Base-by-base conservation (phyloP, 2,329 filamentous ascomycete species). In the Stagonosporopsis tanaceti region DNA sequence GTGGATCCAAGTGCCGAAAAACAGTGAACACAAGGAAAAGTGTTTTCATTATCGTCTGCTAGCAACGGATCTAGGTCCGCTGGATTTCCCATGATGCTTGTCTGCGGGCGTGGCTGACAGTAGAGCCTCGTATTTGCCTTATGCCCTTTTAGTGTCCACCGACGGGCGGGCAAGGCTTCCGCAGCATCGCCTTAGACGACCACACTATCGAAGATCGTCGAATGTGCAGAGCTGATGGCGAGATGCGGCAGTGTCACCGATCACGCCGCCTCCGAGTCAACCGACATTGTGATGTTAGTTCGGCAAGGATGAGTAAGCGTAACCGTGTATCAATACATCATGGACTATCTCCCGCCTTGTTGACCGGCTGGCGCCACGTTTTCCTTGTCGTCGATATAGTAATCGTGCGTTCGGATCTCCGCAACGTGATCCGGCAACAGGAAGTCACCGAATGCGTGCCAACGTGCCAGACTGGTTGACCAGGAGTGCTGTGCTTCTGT, bases 391-490 rank as follows among this genome's bases (percentile, higher is more conserved):
- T 44, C 47, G 22, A 41, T 58, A 47, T 44, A 53, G 34, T 37
- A 59, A 41, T 28, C 58, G 56, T 51, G 57, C 59, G 52, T 50
- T 50, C 66, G 65, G 66, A 52, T 63, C 66, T 65, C 66, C 65
- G 58, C 66, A 61, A 57, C 61, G 61, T 63, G 61, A 53, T 62
- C 66, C 65, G 62, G 56, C 37, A 53, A 62, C 50, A 58, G 57
- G 41, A 60, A 37, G 20, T 59, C 50, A 46, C 42, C 27, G 50
- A 50, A 25, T 27, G 55, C 50, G 50, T 60, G 63, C 50, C 57
- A 35, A 20, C 28, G 24, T 34, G 35, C 20, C 57, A 41, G 35
- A 22, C 35, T 25, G 42, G 27, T 44, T 56, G 47, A 62, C 53
- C 63, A 50, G 47, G 35, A 50, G 9, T 50, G 37, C 20, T 39